A percentile compares a stretch with the other conserved stretches of the same genome.
Conservation (phyloP, 2,329 filamentous ascomycete species). For the Didymella pomorum region DNA sequence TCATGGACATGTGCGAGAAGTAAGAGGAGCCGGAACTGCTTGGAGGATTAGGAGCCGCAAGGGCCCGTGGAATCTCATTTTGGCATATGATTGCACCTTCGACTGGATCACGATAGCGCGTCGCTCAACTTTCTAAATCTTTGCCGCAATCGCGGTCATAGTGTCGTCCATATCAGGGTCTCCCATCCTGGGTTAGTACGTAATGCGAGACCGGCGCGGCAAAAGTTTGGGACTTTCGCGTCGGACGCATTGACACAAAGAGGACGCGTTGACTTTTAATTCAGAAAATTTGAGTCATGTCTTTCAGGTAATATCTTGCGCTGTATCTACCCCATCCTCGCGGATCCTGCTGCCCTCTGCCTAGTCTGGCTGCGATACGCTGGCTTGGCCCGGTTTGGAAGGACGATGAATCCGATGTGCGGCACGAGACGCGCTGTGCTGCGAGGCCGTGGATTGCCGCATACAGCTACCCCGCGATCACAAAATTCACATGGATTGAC, state of each 20-base stretch:
- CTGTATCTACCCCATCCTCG: conserved; percentile 17
- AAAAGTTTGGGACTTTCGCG: conserved; percentile 38
- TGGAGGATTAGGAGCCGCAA: neutral
- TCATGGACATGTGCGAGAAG: conserved; percentile 34
- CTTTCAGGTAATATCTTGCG: conserved; percentile 19
- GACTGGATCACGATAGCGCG: conserved; percentile 1
- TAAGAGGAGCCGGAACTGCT: neutral
- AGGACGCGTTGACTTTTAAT: conserved; percentile 13
- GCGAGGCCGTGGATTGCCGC: conserved; percentile 38
- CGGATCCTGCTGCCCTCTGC: conserved; percentile 23
- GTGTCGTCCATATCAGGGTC: conserved; percentile 14
- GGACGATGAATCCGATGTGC: conserved; percentile 41
- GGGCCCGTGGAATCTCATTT: neutral
- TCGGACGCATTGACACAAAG: conserved; percentile 28
- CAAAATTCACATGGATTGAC: conserved; percentile 32
- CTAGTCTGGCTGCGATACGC: conserved; percentile 40
- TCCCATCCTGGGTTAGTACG: conserved; percentile 26
- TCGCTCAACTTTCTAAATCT: neutral
- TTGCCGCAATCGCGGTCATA: neutral
- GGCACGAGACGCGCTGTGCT: conserved; percentile 31
- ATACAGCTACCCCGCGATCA: conserved; percentile 43
- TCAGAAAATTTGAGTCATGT: conserved; percentile 21
- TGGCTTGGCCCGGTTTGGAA: conserved; percentile 31
- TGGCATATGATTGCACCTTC: neutral
- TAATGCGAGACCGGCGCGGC: conserved; percentile 28